Base-by-base conservation (phyloP, 352 stramenopile species). In the Phytophthora cajani region DNA sequence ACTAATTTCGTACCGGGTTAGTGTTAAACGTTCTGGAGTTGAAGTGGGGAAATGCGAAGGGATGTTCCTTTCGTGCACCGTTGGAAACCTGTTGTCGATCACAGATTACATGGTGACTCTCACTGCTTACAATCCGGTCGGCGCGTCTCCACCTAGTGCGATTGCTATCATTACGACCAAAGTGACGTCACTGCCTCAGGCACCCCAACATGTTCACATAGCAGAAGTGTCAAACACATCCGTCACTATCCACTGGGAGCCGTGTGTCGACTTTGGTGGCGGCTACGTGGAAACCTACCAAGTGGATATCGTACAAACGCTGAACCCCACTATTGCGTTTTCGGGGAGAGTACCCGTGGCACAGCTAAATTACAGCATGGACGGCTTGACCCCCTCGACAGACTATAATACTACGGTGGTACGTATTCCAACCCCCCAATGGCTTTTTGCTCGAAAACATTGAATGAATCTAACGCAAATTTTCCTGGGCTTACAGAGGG, bases 391-490 rank as follows among this genome's bases (percentile, higher is more conserved):
- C 1, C 68, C 78, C 1, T 42, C 61, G 16, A 67, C 61, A 9
- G 52, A 78, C 10, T 91, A 91, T 64, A 75, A 71, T 17, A 75
- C 58, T 4, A 89, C 67, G 1, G 69, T 91, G 56, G 84, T 90
- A 80, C 36, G 83, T 81, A 14, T 36, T 32, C 21, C 19, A 36
- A 36, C 0, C 8, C 32, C 1, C 7, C 32, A 10, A 12, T 3
- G 25, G 16, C 23, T 25, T 3, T 33, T 51, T 30, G 5, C 21
- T 21, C 6, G 38, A 38, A 38, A 11, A 23, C 2, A 6, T 58
- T 50, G 32, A 25, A 3, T 3, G 40, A 4, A 27, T 12, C 47
- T 52, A 19, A 53, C 12, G 25, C 25, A 32, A 3, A 42, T 50
- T 33, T 47, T 1, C 21, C 32, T n/a, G 42, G 6, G 6, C 5